Conservation (phyloP, 2,329 filamentous ascomycete genomes). For the Mycosphaerella arachidis region DNA sequence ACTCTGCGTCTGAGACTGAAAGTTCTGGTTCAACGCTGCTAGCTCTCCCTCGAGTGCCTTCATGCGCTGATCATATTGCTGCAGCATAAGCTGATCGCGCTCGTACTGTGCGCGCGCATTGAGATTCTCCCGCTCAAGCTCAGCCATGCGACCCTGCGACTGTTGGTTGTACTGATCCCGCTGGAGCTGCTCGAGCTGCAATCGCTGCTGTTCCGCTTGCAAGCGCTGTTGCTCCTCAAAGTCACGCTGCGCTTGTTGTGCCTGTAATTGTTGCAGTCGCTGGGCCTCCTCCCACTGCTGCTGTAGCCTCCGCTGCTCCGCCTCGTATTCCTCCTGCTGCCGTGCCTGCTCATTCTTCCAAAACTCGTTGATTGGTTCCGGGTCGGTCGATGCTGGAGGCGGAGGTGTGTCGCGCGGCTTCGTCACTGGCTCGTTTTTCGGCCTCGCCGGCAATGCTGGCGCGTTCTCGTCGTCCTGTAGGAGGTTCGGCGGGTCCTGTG, state of each 20-base stretch:
- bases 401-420: constrained; percentile 64
- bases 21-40: constrained; percentile 72
- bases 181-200: constrained; percentile 85
- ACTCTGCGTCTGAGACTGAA: constrained; percentile 77
- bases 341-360: constrained; percentile 91
- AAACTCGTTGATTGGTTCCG: constrained; percentile 93
- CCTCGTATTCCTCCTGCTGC: constrained; percentile 91
- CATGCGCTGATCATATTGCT: constrained; percentile 90
- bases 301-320: constrained; percentile 83
- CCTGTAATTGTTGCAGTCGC: constrained; percentile 73
- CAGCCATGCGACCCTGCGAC: constrained; percentile 90
- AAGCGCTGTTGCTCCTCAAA: constrained; percentile 92
- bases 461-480: constrained; percentile 73
- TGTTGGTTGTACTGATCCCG: constrained; percentile 88
- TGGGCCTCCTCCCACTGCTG: constrained; percentile 81
- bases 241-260: constrained; percentile 82
- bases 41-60: constrained; percentile 90
- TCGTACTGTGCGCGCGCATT: constrained; percentile 94
- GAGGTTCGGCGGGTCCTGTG: constrained; percentile 87
- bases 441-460: constrained; percentile 76
- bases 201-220: constrained; percentile 80
- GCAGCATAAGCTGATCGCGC: constrained; percentile 92
- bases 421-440: constrained; percentile 60
- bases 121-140: constrained; percentile 90
- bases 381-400: constrained; percentile 68